Percentiles rank a stretch among this genome's conserved stretches.
These are phyloP conservation scores for Collybiopsis luxurians DNA, from an alignment of 768 basidiomycete species.

Conservation along the genomic window DNA sequence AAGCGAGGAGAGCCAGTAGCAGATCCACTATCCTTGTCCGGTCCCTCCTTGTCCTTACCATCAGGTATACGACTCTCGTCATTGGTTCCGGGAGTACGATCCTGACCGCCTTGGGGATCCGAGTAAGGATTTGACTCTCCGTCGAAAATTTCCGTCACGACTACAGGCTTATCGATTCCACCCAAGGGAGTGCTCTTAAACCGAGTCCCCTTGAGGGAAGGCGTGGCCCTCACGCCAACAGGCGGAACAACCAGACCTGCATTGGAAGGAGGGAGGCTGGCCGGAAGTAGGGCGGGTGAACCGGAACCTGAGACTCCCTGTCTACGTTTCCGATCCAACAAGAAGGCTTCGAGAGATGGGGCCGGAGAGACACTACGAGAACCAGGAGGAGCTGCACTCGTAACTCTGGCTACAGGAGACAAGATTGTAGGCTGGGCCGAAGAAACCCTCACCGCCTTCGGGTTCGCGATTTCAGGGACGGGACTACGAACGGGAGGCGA, in stretches of 20 bases:
- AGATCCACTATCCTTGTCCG: constrained; percentile 19
- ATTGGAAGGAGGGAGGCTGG: constrained; percentile 5
- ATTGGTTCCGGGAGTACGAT: background rate
- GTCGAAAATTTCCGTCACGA: constrained; percentile 50
- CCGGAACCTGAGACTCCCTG: constrained; percentile 22
- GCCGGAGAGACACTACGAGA: constrained; percentile 45
- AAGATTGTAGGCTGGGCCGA: constrained; percentile 11
- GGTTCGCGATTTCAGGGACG: background rate
- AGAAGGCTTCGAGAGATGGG: constrained; percentile 62
- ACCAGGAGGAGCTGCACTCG: constrained; percentile 10
- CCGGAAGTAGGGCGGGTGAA: constrained; percentile 4
- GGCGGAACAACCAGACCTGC: constrained; percentile 12
- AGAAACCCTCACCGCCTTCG: background rate
- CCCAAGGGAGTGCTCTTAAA: constrained; percentile 77
- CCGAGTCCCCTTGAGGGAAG: constrained; percentile 44
- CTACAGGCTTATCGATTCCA: constrained; percentile 37
- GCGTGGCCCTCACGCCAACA: constrained; percentile 9
- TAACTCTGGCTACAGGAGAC: constrained; percentile 9
- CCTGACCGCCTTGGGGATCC: constrained; percentile 10
- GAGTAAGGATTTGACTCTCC: constrained; percentile 18
- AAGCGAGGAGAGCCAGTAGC: background rate
- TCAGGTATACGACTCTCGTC: constrained; percentile 30
- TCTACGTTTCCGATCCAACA: constrained; percentile 66
- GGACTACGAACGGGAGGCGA: background rate
- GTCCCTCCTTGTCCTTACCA: constrained; percentile 30